phyloP scores from a whole-genome alignment of 139 green algal genomes.

The Chlamydomonas sphaeroides region DNA sequence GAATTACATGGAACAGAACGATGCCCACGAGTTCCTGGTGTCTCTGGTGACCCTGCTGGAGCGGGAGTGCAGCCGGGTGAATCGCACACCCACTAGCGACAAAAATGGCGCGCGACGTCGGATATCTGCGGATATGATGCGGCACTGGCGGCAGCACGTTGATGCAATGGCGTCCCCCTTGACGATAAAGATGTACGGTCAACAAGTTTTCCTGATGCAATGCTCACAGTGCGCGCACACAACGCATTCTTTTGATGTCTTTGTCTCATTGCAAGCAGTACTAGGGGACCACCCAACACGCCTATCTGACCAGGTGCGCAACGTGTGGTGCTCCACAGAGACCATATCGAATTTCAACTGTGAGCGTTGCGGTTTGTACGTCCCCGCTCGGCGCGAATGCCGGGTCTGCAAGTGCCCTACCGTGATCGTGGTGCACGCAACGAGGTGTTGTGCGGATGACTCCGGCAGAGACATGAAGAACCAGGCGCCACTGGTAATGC shows the following conservation, averaged over 20 bases:
- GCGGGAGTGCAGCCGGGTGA: too few relatives aligned
- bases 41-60: neutral
- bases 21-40: neutral
- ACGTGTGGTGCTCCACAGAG: neutral
- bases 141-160: neutral
- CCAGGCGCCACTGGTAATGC: too few relatives aligned
- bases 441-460: too few relatives aligned
- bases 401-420: neutral
- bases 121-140: too few relatives aligned
- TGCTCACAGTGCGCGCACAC: neutral
- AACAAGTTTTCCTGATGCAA: neutral
- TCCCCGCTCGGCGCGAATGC: neutral
- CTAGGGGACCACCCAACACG: too few relatives aligned
- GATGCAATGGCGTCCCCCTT: neutral
- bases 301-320: neutral
- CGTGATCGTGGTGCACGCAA: neutral
- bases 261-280: too few relatives aligned
- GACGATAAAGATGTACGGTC: neutral
- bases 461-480: too few relatives aligned
- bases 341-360: neutral
- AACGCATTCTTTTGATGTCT: neutral
- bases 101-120: too few relatives aligned
- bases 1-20: neutral
- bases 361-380: neutral
- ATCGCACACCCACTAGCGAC: too few relatives aligned